Percentiles rank a stretch among this genome's conserved stretches.
phyloP scores from a whole-genome alignment of 192 early-diverging fungal genomes.

The Umbelopsis ramanniana region DNA sequence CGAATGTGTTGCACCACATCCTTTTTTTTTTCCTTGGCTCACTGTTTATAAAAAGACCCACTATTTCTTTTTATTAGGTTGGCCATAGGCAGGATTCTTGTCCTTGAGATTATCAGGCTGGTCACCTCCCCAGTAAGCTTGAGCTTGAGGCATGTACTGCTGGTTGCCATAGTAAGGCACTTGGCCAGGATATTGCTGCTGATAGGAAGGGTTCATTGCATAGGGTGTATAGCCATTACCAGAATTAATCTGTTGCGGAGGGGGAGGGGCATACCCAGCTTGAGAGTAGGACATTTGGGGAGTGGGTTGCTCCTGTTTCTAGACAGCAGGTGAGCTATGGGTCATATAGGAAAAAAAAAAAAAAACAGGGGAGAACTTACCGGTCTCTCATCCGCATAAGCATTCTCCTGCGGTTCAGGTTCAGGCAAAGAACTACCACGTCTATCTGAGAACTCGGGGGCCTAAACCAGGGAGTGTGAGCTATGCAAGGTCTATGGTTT shows the following conservation, averaged over 20 bases:
- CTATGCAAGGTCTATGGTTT: too few species aligned
- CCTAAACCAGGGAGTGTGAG: background rate
- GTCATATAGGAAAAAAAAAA: too few species aligned
- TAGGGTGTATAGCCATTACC: conserved; percentile 16
- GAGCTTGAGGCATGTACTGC: conserved; percentile 13
- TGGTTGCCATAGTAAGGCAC: conserved; percentile 16
- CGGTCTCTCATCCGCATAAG: conserved; percentile 5
- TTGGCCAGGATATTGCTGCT: conserved; percentile 19
- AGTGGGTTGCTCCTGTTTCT: conserved; percentile 14
- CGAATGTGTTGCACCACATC: background rate
- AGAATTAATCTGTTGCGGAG: conserved; percentile 10
- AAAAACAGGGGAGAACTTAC: too few species aligned
- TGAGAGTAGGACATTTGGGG: conserved; percentile 16
- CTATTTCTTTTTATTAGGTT: conserved; percentile 8
- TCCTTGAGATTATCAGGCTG: conserved; percentile 20
- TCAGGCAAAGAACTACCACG: conserved; percentile 14
- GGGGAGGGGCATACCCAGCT: conserved; percentile 14
- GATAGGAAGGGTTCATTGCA: conserved; percentile 18
- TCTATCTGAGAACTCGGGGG: conserved; percentile 1
- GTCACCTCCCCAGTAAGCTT: conserved; percentile 12
- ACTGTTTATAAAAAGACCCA: background rate
- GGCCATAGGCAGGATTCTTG: conserved; percentile 21
- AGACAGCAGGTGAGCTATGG: background rate
- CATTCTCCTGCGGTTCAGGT: conserved; percentile 5
- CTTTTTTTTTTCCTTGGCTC: background rate